Conservation (phyloP, 306 rosid species). For the Cotoneaster glaucophyllus region DNA sequence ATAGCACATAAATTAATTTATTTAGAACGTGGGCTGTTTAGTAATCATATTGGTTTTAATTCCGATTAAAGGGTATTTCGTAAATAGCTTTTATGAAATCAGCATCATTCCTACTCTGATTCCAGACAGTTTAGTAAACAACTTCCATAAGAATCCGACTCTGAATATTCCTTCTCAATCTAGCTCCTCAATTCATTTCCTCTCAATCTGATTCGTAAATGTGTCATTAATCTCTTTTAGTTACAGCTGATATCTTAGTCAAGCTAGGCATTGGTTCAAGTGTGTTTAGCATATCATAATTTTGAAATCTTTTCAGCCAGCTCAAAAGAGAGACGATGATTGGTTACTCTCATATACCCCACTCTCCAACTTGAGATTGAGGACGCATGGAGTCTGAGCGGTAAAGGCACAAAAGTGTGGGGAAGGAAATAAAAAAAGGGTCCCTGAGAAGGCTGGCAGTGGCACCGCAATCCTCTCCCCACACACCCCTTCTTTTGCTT, state of each 20-base stretch:
- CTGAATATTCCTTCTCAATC: too few relatives aligned
- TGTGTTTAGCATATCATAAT: constrained; percentile 11
- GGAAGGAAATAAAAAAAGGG: neutral
- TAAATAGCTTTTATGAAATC: too few relatives aligned
- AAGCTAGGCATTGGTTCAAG: neutral
- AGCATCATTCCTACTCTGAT: too few relatives aligned
- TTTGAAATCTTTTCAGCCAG: neutral
- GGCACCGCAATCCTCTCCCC: constrained; percentile 10
- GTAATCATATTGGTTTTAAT: too few relatives aligned
- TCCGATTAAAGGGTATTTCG: too few relatives aligned
- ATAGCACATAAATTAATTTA: too few relatives aligned
- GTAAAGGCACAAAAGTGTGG: constrained; percentile 18
- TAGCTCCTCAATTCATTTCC: too few relatives aligned
- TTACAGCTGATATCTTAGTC: neutral
- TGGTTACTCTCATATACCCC: constrained; percentile 14
- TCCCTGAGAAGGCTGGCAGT: constrained; percentile 22
- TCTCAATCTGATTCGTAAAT: too few relatives aligned
- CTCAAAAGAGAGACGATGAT: constrained; percentile 22
- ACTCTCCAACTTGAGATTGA: constrained; percentile 25
- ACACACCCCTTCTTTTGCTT: neutral
- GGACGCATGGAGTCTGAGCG: constrained; percentile 20
- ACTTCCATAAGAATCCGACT: too few relatives aligned
- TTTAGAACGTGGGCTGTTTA: too few relatives aligned
- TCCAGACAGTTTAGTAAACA: too few relatives aligned
- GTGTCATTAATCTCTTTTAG: neutral